Evolutionary conservation across 148 eudicot genomes (phyloP).

Genomic region (Euryodendron excelsum): DNA sequence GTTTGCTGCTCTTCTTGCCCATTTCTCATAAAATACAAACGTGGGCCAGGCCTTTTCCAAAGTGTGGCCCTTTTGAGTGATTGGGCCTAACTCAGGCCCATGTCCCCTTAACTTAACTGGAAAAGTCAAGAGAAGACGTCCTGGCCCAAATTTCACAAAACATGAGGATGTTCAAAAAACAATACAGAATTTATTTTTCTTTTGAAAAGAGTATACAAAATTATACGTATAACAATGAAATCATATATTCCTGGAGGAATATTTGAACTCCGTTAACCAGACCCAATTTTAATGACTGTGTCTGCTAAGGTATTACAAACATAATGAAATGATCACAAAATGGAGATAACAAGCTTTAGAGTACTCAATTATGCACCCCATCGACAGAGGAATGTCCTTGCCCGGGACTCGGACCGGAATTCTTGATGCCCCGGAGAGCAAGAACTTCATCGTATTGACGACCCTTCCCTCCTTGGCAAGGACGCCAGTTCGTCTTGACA

Average conservation of each 20-base stretch:
- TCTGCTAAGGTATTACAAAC: slow-evolving; percentile 12
- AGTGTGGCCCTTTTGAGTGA: too few species aligned
- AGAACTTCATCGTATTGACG: slow-evolving; percentile 4
- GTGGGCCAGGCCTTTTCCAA: too few species aligned
- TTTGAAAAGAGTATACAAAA: not conserved
- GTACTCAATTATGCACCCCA: slow-evolving; percentile 12
- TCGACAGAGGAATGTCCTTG: slow-evolving; percentile 24
- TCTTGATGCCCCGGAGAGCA: slow-evolving; percentile 23
- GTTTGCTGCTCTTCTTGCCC: too few species aligned
- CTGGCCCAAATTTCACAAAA: not conserved
- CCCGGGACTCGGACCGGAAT: slow-evolving; percentile 49
- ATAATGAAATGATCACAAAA: not conserved
- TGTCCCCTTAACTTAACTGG: too few species aligned
- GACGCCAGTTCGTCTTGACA: not conserved
- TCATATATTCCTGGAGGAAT: not conserved
- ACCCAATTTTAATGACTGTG: not conserved
- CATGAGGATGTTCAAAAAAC: not conserved
- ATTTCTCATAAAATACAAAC: too few species aligned
- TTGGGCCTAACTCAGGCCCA: too few species aligned
- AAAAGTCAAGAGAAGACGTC: too few species aligned
- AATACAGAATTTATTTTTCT: not conserved
- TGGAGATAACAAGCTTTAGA: not conserved
- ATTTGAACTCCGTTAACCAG: not conserved
- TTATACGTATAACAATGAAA: not conserved
- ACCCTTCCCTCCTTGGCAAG: not conserved